Base-by-base conservation (phyloP, 225 moss, liverwort and hornwort genomes). In the Neckera pumila region DNA sequence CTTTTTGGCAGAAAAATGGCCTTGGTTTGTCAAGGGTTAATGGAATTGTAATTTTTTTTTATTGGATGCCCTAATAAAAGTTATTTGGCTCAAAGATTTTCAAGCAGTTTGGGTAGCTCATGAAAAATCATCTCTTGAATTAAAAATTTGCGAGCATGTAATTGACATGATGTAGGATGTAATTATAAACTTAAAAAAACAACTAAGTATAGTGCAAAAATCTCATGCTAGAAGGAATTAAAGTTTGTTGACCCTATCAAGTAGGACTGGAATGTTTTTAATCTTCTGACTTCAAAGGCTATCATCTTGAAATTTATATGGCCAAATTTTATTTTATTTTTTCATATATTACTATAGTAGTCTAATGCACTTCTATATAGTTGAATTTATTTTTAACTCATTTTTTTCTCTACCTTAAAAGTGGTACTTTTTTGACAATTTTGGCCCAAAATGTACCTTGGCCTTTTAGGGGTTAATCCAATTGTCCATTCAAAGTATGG, bases 191-290 rank as follows among this genome's bases (percentile, higher is more conserved):
- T n/a, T n/a, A 40, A 38, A 69, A 12, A 12, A 7, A 4, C 11
- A 4, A 6, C 3, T 38, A 69, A 13, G 3, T 69, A 7, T 38
- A 40, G 7, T 38, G 14, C 14, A 8, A 70, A 40, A 70, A 40
- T 70, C 14, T 40, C 9, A 25, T 3, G 25, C 3, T 5, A 25
- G 5, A n/a, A n/a, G n/a, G 3, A 40, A 5, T 40, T 40, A 14
- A 38, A 69, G 38, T 23, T 1, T 71, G 0, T 15, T 42, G 15
- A 9, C 0, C 9, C 5, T 71, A 25, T 70, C 8, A 38, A 0
- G 3, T 2, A 40, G 6, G 7, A 2, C 12, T 0, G 2, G 3
- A 47, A 64, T 2, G 12, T 22, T 38, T n/a, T 67, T 67, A 0
- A 67, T 23, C 38, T 2, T 69, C 7, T 25, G 14, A 70, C 8